These are phyloP conservation scores for Entoloma clypeatum DNA, from an alignment of 1,284 basidiomycete genomes.

Conservation along the genomic window DNA sequence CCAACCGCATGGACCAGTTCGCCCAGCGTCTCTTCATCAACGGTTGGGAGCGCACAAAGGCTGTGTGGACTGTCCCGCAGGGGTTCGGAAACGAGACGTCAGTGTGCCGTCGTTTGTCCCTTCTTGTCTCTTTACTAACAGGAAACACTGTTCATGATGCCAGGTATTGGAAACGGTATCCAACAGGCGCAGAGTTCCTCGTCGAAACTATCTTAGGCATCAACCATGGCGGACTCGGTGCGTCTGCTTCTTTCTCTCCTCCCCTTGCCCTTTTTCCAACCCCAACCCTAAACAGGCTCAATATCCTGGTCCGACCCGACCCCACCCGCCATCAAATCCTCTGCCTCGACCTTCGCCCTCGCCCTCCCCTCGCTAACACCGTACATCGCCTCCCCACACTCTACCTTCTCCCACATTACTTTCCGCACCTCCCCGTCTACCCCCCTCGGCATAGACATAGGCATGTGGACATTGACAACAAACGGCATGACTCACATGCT, in stretches of 20 bases:
- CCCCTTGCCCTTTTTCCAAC: neutral
- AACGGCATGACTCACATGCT: constrained; percentile 35
- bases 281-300: constrained; percentile 38
- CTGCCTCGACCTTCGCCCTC: constrained; percentile 50
- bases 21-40: constrained; percentile 49
- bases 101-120: constrained; percentile 28
- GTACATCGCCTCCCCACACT: constrained; percentile 37
- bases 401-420: constrained; percentile 34
- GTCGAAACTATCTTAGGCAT: constrained; percentile 62
- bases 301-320: constrained; percentile 71
- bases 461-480: constrained; percentile 43
- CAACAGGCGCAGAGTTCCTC: constrained; percentile 67
- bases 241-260: neutral
- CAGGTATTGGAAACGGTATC: constrained; percentile 64
- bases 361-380: constrained; percentile 33
- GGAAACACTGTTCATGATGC: constrained; percentile 4
- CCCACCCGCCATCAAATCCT: constrained; percentile 52
- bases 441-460: constrained; percentile 37
- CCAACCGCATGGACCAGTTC: constrained; percentile 61
- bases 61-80: constrained; percentile 75
- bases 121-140: neutral
- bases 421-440: constrained; percentile 32
- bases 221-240: constrained; percentile 66
- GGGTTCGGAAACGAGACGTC: constrained; percentile 64
- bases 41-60: constrained; percentile 61